phyloP scores from a whole-genome alignment of 2,329 filamentous ascomycete genomes.

The Nemania abortiva region DNA sequence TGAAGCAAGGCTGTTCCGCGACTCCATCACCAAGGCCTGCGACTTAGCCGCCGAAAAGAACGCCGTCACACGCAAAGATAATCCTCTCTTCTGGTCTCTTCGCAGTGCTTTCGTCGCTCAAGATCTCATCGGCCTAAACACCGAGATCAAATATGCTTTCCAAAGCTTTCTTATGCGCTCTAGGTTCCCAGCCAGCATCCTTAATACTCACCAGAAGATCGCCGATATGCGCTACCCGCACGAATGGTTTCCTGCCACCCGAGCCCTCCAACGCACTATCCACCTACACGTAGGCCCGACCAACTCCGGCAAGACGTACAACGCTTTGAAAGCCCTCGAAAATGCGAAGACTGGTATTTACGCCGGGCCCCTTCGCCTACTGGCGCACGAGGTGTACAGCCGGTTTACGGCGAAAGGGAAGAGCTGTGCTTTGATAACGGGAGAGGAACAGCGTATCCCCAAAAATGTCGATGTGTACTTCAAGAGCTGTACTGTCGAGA shows the following conservation, averaged over 20 bases:
- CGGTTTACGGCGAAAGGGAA: slow-evolving; percentile 83
- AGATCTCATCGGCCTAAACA: slow-evolving; percentile 63
- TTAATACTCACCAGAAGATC: slow-evolving; percentile 71
- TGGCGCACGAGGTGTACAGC: slow-evolving; percentile 96
- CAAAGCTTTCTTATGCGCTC: slow-evolving; percentile 72
- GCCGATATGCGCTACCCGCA: slow-evolving; percentile 89
- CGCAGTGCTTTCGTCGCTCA: slow-evolving; percentile 69
- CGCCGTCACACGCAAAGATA: slow-evolving; percentile 56
- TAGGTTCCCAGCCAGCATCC: slow-evolving; percentile 67
- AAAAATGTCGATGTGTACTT: slow-evolving; percentile 70
- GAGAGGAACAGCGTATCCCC: slow-evolving; percentile 85
- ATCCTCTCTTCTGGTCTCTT: slow-evolving; percentile 69
- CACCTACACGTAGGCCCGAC: slow-evolving; percentile 96
- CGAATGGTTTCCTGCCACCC: slow-evolving; percentile 92
- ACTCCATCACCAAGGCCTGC: slow-evolving; percentile 60
- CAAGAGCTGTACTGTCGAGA: slow-evolving; percentile 93
- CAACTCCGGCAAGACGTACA: slow-evolving; percentile 98
- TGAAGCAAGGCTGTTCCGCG: slow-evolving; percentile 61
- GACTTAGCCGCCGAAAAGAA: slow-evolving; percentile 56
- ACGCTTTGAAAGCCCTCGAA: slow-evolving; percentile 87
- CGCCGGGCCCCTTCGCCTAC: slow-evolving; percentile 85
- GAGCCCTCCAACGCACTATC: slow-evolving; percentile 82
- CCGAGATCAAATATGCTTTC: slow-evolving; percentile 76
- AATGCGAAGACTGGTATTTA: slow-evolving; percentile 83
- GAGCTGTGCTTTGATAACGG: slow-evolving; percentile 84